These are phyloP conservation scores for Globisporangium nunn DNA, from an alignment of 352 stramenopile species.

Conservation along the genomic window DNA sequence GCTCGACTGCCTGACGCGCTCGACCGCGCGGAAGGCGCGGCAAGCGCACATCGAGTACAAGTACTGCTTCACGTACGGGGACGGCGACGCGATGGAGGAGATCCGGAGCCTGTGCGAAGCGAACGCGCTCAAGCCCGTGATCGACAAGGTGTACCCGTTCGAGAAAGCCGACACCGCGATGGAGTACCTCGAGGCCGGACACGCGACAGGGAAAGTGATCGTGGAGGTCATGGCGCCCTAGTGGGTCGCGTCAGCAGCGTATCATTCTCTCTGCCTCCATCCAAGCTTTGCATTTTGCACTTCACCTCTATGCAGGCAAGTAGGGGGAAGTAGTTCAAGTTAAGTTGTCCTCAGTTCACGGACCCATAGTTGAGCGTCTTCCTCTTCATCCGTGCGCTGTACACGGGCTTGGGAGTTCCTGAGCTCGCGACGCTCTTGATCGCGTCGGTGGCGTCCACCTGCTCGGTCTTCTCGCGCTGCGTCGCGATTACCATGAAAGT, in stretches of 20 bases:
- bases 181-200: conserved; percentile 33
- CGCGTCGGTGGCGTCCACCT: conserved; percentile 59
- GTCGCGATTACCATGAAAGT: conserved; percentile 69
- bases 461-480: conserved; percentile 27
- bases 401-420: conserved; percentile 47
- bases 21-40: conserved; percentile 26
- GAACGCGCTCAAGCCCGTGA: conserved; percentile 22
- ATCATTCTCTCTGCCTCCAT: background rate
- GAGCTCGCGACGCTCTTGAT: conserved; percentile 19
- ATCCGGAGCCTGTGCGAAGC: conserved; percentile 24
- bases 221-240: conserved; percentile 19
- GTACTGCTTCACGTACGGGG: conserved; percentile 24
- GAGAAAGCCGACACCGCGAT: conserved; percentile 36
- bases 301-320: background rate
- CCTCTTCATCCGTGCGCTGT: conserved; percentile 49
- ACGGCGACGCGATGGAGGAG: conserved; percentile 25
- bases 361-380: conserved; percentile 43
- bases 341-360: conserved; percentile 4
- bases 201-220: conserved; percentile 39
- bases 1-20: conserved; percentile 31
- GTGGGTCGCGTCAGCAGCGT: background rate
- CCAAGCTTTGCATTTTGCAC: conserved; percentile 1
- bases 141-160: conserved; percentile 41
- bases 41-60: conserved; percentile 32
- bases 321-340: background rate